A percentile compares a stretch with the other conserved stretches of the same genome.
Conservation (phyloP, 306 rosid genomes). For the Pyrus bretschneideri region DNA sequence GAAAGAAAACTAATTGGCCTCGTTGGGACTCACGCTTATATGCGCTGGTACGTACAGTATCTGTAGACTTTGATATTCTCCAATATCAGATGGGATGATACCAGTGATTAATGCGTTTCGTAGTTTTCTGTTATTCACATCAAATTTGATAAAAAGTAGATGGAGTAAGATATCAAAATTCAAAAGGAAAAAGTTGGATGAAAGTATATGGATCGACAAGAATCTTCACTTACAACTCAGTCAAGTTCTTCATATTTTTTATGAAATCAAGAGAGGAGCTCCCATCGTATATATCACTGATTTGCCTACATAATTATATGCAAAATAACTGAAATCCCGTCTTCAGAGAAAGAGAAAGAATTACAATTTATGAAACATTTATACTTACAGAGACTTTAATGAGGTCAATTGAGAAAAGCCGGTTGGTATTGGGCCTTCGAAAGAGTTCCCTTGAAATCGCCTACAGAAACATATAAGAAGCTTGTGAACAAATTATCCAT, state of each 20-base stretch:
- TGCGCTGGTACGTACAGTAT: slow-evolving; percentile 1
- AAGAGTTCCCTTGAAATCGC: too few relatives aligned
- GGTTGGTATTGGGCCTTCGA: too few relatives aligned
- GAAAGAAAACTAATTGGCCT: neutral
- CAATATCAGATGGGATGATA: slow-evolving; percentile 17
- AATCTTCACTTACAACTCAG: neutral
- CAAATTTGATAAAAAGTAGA: neutral
- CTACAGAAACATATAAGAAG: too few relatives aligned
- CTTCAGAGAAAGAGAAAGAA: neutral
- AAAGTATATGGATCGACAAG: neutral
- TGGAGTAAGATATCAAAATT: neutral
- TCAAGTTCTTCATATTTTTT: slow-evolving; percentile 7
- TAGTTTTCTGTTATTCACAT: neutral
- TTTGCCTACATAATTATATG: slow-evolving; percentile 8
- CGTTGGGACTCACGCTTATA: neutral
- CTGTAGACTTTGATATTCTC: neutral
- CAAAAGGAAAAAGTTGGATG: neutral
- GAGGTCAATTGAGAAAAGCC: too few relatives aligned
- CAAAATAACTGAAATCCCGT: neutral
- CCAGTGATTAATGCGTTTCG: slow-evolving; percentile 25
- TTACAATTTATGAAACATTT: too few relatives aligned
- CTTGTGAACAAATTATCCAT: neutral
- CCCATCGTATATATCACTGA: slow-evolving; percentile 23
- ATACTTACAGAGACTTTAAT: too few relatives aligned
- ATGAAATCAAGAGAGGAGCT: slow-evolving; percentile 26